Percentiles rank a stretch among this genome's conserved stretches.
phyloP scores from a whole-genome alignment of 139 green algal species.

The Tetradesmus obliquus region DNA sequence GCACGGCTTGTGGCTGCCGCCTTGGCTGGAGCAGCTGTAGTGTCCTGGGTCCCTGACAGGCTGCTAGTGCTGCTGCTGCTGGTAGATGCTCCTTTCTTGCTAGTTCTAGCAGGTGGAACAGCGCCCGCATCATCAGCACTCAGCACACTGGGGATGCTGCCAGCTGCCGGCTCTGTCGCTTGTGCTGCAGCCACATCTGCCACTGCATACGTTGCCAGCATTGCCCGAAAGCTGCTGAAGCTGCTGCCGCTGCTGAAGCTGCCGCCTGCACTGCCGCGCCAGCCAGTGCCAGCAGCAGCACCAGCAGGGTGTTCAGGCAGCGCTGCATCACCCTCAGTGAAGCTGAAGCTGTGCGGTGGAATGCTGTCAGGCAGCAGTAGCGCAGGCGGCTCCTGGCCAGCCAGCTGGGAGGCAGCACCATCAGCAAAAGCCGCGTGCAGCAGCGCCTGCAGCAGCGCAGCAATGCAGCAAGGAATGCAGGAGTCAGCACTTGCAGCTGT shows the following conservation, averaged over 20 bases:
- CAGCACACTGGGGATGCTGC: background rate
- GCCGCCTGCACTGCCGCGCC: too few relatives aligned
- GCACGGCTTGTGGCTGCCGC: background rate
- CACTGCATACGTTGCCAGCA: background rate
- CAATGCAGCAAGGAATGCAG: background rate
- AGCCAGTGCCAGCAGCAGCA: background rate
- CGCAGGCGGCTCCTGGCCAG: conserved; percentile 13
- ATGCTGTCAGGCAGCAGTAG: conserved; percentile 1
- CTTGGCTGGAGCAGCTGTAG: background rate
- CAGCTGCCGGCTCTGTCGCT: background rate
- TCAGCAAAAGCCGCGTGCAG: conserved; percentile 1
- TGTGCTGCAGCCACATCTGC: background rate
- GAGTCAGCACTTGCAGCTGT: background rate
- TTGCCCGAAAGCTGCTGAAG: background rate
- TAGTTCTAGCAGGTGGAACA: background rate
- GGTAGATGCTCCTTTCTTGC: background rate
- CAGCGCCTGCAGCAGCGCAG: background rate
- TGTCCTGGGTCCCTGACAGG: background rate
- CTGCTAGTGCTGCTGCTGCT: background rate
- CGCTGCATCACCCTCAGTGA: background rate
- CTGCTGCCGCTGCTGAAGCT: background rate
- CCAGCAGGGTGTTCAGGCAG: background rate
- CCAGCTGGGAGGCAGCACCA: background rate
- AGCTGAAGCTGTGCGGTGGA: background rate
- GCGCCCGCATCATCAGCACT: background rate